phyloP scores from a whole-genome alignment of 768 basidiomycete species.

The Paxillus ammoniavirescens region DNA sequence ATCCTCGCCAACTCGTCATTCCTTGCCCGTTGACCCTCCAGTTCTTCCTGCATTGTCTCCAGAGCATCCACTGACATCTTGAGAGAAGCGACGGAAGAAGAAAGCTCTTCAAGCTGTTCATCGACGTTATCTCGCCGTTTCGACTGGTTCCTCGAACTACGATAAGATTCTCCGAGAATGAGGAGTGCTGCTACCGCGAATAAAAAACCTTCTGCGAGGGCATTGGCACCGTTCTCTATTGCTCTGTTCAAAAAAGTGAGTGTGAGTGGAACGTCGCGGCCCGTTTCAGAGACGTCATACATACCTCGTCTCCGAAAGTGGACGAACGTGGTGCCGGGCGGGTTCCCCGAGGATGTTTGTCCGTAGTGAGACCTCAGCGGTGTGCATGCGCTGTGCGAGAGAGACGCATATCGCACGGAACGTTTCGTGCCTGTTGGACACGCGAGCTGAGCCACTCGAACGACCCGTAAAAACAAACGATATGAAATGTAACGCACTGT shows the following conservation, averaged over 20 bases:
- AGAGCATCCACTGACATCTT: slow-evolving; percentile 41
- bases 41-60: slow-evolving; percentile 44
- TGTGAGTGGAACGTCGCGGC: too few relatives aligned
- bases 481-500: slow-evolving; percentile 46
- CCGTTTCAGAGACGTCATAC: slow-evolving; percentile 23
- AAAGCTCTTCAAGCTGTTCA: slow-evolving; percentile 64
- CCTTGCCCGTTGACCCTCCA: slow-evolving; percentile 31
- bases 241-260: too few relatives aligned
- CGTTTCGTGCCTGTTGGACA: slow-evolving; percentile 54
- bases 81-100: slow-evolving; percentile 45
- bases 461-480: not conserved
- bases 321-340: slow-evolving; percentile 60
- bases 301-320: slow-evolving; percentile 73
- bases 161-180: slow-evolving; percentile 77
- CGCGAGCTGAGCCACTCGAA: not conserved
- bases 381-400: slow-evolving; percentile 77
- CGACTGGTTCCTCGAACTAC: slow-evolving; percentile 63
- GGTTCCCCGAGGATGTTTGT: slow-evolving; percentile 79
- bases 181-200: slow-evolving; percentile 73
- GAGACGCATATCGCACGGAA: slow-evolving; percentile 71
- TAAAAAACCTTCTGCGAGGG: slow-evolving; percentile 81
- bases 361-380: slow-evolving; percentile 66
- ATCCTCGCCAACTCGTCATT: slow-evolving; percentile 67
- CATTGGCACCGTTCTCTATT: slow-evolving; percentile 83
- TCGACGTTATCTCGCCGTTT: slow-evolving; percentile 73